Base-by-base conservation (phyloP, 129 eudicot species). In the Centella asiatica region DNA sequence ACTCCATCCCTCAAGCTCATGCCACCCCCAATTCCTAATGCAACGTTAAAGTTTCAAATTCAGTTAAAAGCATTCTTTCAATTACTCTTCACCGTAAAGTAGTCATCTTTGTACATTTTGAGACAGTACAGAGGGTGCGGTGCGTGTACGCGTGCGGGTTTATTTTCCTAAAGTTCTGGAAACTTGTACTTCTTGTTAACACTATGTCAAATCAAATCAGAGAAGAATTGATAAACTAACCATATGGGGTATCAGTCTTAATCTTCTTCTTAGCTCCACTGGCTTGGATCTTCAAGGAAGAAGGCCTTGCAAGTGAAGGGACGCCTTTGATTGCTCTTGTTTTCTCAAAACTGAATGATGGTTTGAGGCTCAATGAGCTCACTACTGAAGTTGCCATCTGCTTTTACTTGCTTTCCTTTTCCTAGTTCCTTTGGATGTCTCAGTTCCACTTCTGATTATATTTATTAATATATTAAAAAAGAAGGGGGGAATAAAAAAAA, bases 231-330 rank as follows among this genome's bases (percentile, higher is more conserved):
- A 23, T 18, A 13, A 6, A 44, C 37, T 60, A 26, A 88, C 94
- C 87, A 55, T 29, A 78, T 42, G 96, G 99, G 44, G 59, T 82
- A 81, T 87, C 89, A 34, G 92, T 80, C 82, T 87, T 82, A 85
- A 92, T 82, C 83, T 92, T 89, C 85, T 80, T 56, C 10, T 9
- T 93, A 78, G 0, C 77, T 55, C 85, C 88, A 62, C 89, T 85
- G 53, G 95, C 95, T 22, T 0, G 50, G 63, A 93, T 69, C 74
- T 57, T 74, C 33, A 93, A 73, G 20, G 71, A 37, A 60, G 68
- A 57, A 53, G 77, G 58, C 61, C 72, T 77, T 36, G 85, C 61
- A 32, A 86, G 88, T 2, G 95, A 81, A 44, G 98, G 99, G 19
- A 87, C 80, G 31, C 96, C 93, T 62, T 74, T 82, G 19, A 66